These are phyloP conservation scores for Phytophthora lateralis DNA, from an alignment of 352 stramenopile genomes.

Conservation along the genomic window DNA sequence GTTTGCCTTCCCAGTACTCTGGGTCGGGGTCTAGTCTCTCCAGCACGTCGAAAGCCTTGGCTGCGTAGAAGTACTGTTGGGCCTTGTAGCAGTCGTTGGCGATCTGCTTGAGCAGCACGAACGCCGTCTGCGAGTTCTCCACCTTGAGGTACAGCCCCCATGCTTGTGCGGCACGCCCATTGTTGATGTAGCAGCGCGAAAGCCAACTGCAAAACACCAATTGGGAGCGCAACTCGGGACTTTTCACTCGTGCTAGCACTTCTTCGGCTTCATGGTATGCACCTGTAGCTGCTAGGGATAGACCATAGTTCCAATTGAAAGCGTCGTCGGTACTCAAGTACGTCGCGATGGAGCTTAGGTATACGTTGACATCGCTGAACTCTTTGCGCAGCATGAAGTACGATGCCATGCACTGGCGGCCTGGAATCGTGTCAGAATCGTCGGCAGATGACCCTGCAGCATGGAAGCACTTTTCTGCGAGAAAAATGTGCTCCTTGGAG, in stretches of 20 bases:
- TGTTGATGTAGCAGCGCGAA: slow-evolving; percentile 56
- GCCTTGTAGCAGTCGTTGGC: slow-evolving; percentile 73
- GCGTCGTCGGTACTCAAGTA: slow-evolving; percentile 59
- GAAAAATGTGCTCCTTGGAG: slow-evolving; percentile 74
- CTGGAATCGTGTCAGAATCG: slow-evolving; percentile 69
- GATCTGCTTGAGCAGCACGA: slow-evolving; percentile 64
- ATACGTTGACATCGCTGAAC: slow-evolving; percentile 66
- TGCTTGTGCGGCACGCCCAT: slow-evolving; percentile 33
- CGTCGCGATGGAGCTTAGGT: slow-evolving; percentile 66
- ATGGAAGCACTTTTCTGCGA: slow-evolving; percentile 75
- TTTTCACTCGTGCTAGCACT: slow-evolving; percentile 56
- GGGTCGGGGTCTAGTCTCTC: slow-evolving; percentile 71
- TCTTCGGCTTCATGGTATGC: slow-evolving; percentile 60
- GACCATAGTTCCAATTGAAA: slow-evolving; percentile 86
- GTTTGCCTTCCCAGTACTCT: slow-evolving; percentile 82
- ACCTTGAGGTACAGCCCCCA: slow-evolving; percentile 77
- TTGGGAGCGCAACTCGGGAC: slow-evolving; percentile 31
- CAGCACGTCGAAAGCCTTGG: slow-evolving; percentile 79
- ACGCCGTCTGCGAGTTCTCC: slow-evolving; percentile 50
- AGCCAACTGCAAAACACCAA: slow-evolving; percentile 62
- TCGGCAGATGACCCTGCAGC: slow-evolving; percentile 51
- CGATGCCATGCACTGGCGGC: slow-evolving; percentile 74
- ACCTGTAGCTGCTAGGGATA: slow-evolving; percentile 56
- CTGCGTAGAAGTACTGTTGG: slow-evolving; percentile 63
- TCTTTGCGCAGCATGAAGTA: slow-evolving; percentile 74